Conservation (phyloP, 2,329 filamentous ascomycete species). For the Phoma herbarum region DNA sequence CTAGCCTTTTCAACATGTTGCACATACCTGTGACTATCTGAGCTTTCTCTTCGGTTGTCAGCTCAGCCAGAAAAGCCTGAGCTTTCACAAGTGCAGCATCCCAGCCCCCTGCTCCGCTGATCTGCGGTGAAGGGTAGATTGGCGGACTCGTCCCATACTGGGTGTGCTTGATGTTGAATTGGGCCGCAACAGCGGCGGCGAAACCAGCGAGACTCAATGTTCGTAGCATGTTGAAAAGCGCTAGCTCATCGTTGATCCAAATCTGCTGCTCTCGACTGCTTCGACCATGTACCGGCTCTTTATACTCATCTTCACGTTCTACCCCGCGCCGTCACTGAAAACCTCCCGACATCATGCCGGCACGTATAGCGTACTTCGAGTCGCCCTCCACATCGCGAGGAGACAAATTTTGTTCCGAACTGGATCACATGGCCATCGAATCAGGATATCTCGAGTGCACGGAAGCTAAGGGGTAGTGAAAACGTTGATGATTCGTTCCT, state of each 20-base stretch:
- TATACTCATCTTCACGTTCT: not conserved
- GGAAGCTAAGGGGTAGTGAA: not conserved
- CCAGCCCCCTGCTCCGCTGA: slow-evolving; percentile 40
- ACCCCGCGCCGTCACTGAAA: slow-evolving; percentile 7
- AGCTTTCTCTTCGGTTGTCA: slow-evolving; percentile 39
- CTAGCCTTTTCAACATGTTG: too few species aligned
- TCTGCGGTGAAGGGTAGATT: slow-evolving; percentile 41
- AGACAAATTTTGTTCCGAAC: not conserved
- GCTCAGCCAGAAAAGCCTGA: slow-evolving; percentile 30
- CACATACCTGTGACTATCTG: slow-evolving; percentile 37
- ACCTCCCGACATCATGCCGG: not conserved
- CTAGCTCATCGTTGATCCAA: not conserved
- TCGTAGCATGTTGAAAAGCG: slow-evolving; percentile 6
- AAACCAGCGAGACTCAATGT: not conserved
- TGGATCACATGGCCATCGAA: not conserved
- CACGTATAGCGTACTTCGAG: slow-evolving; percentile 4
- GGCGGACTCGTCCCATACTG: slow-evolving; percentile 42
- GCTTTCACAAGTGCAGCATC: slow-evolving; percentile 36
- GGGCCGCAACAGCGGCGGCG: slow-evolving; percentile 23
- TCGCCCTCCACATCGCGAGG: slow-evolving; percentile 3
- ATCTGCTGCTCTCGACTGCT: not conserved
- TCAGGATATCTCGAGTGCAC: not conserved
- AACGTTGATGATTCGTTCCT: not conserved
- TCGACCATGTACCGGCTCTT: not conserved
- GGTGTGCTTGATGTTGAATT: slow-evolving; percentile 32